A percentile compares a stretch with the other conserved stretches of the same genome.
These are phyloP conservation scores for Hyparrhenia diplandra DNA, from an alignment of 176 grass and related monocot genomes.

Conservation along the genomic window DNA sequence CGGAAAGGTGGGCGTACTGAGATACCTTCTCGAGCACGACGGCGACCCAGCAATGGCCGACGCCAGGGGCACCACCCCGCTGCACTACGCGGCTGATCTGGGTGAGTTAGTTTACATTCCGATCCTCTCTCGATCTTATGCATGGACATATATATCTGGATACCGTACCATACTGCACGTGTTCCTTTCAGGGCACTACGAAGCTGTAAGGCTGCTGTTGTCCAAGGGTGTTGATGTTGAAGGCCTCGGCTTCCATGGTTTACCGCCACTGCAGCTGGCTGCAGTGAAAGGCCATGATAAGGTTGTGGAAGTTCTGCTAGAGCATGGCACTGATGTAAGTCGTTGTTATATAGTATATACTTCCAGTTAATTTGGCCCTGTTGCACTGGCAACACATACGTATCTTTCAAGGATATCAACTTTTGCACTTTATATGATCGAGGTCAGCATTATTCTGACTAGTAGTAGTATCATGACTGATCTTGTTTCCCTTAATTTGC, in stretches of 20 bases:
- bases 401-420: too few species aligned
- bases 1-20: neutral
- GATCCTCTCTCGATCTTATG: too few species aligned
- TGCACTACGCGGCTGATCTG: constrained; percentile 30
- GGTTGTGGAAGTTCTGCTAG: constrained; percentile 30
- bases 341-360: neutral
- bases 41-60: constrained; percentile 23
- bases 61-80: constrained; percentile 12
- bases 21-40: constrained; percentile 35
- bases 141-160: too few species aligned
- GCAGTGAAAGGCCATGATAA: neutral
- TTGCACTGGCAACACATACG: too few species aligned
- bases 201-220: constrained; percentile 16
- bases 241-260: neutral
- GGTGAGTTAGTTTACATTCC: too few species aligned
- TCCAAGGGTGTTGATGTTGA: constrained; percentile 35
- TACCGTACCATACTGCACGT: too few species aligned
- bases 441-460: neutral
- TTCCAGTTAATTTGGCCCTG: too few species aligned
- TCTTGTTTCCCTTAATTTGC: constrained; percentile 2
- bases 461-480: too few species aligned
- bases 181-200: neutral
- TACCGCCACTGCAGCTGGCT: constrained; percentile 28
- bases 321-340: constrained; percentile 41
- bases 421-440: neutral